Percentiles rank a stretch among this genome's conserved stretches.
Conservation (phyloP, 306 rosid genomes). For the Quercus agrifolia region DNA sequence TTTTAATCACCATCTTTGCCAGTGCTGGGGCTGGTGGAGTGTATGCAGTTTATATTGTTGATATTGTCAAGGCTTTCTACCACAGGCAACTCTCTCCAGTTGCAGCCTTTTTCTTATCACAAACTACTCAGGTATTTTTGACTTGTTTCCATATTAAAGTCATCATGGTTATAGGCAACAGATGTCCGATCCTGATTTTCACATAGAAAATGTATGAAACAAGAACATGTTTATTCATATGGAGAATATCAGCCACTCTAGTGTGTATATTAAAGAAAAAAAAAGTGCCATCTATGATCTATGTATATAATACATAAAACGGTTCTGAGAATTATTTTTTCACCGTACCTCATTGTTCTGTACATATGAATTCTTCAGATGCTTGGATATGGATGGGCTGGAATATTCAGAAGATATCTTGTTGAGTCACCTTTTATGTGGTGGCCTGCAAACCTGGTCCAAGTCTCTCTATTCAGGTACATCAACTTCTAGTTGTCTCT, state of each 20-base stretch:
- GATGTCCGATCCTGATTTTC: neutral
- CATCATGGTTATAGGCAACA: neutral
- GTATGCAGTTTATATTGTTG: slow-evolving; percentile 69
- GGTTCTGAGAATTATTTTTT: neutral
- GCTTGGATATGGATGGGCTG: slow-evolving; percentile 99
- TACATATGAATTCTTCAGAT: slow-evolving; percentile 36
- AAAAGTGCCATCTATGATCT: too few relatives aligned
- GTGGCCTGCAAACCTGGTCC: slow-evolving; percentile 91
- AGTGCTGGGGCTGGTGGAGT: slow-evolving; percentile 62
- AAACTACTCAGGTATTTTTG: slow-evolving; percentile 70
- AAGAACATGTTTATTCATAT: too few relatives aligned
- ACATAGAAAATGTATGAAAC: neutral
- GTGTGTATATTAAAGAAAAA: too few relatives aligned
- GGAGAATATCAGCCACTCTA: too few relatives aligned
- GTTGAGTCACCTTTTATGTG: slow-evolving; percentile 97
- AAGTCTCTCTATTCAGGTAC: slow-evolving; percentile 82
- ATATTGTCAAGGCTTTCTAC: slow-evolving; percentile 84
- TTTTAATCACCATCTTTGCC: slow-evolving; percentile 76
- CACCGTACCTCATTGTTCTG: neutral
- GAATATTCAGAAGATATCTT: slow-evolving; percentile 68
- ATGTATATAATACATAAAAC: too few relatives aligned
- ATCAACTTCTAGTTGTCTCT: neutral
- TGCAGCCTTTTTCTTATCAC: slow-evolving; percentile 62
- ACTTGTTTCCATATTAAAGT: neutral
- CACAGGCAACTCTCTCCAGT: slow-evolving; percentile 46